A percentile compares a stretch with the other conserved stretches of the same genome.
Evolutionary conservation across 1,139 yeast genomes (phyloP).

Genomic region (Lodderomyces margitis): DNA sequence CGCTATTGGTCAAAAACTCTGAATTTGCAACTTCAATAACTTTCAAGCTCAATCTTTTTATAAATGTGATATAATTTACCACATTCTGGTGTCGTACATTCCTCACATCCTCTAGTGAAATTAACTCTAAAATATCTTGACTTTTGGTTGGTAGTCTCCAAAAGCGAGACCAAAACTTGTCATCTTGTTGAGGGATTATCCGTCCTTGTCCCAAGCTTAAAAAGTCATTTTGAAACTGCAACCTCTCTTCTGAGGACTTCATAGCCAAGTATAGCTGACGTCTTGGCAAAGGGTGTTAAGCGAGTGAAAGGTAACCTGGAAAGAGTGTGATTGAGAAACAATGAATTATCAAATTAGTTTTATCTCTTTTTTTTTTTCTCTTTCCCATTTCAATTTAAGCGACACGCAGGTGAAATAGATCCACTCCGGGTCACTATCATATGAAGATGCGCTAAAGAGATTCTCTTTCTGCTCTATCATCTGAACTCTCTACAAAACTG

Average conservation of each 20-base stretch:
- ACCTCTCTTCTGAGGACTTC: conserved; percentile 73
- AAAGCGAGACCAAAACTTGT: conserved; percentile 50
- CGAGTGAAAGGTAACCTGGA: background rate
- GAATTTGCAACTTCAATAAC: conserved; percentile 20
- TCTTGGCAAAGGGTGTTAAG: background rate
- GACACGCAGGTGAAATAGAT: background rate
- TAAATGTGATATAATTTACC: conserved; percentile 53
- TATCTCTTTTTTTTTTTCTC: background rate
- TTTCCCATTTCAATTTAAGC: background rate
- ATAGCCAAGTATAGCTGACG: conserved; percentile 27
- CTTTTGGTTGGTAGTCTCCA: conserved; percentile 30
- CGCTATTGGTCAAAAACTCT: conserved; percentile 7
- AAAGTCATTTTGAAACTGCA: conserved; percentile 60
- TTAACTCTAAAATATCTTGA: conserved; percentile 54
- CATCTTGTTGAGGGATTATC: conserved; percentile 35
- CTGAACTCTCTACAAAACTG: too few species aligned
- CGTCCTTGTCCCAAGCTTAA: conserved; percentile 59
- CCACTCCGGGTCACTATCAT: background rate
- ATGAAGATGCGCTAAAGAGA: too few species aligned
- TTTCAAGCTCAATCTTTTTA: conserved; percentile 40
- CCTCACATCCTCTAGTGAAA: conserved; percentile 59
- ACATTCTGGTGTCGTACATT: conserved; percentile 57
- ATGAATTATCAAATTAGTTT: background rate
- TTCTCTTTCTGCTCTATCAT: too few species aligned
- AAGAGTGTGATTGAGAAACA: background rate